Evolutionary conservation across 2,329 filamentous ascomycete genomes (phyloP), one percentile per base, ranked within the genome.

Genomic region (Emergomyces pasteurianus): DNA sequence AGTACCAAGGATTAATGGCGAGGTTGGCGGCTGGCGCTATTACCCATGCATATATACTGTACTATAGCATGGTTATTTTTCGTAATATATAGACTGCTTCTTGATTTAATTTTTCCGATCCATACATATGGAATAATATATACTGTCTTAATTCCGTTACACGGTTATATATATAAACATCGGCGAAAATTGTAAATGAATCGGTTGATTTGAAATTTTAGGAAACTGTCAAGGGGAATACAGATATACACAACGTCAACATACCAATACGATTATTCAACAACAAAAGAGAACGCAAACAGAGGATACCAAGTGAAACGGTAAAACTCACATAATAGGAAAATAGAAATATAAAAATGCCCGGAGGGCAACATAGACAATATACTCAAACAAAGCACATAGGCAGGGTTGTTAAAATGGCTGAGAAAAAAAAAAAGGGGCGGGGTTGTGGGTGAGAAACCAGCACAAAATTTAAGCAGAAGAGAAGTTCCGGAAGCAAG

Each of bases 321-420:
- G 21, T 36, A 53, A 53, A 21, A 9, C 28, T 3, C 21, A 49
- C n/a, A 36, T n/a, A 36, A 36, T 31, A 36, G 18, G 16, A 53
- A 53, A 36, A 53, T 36, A 53, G 46, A 49, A 49, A 28, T 4
- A 28, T 28, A 28, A 12, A 52, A 21, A 52, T 6, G 34, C 18
- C 28, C 9, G 6, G n/a, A 12, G 21, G 18, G 31, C 18, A 34
- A 31, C 49, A 36, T n/a, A 36, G 50, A 14, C 26, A 34, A 36
- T 53, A 9, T 53, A 18, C 18, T 26, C 26, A 62, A 64, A 63
- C 62, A 57, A 58, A 60, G 64, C 49, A 64, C 58, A 42, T 53
- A 40, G 34, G 49, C 53, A 3, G 61, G 62, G 46, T 61, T 16
- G 18, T 60, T 49, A 47, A 31, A 31, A 3, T 31, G 31, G 7